Base-by-base conservation (phyloP, 345 rosid genomes). In the Eucalyptus coolabah region DNA sequence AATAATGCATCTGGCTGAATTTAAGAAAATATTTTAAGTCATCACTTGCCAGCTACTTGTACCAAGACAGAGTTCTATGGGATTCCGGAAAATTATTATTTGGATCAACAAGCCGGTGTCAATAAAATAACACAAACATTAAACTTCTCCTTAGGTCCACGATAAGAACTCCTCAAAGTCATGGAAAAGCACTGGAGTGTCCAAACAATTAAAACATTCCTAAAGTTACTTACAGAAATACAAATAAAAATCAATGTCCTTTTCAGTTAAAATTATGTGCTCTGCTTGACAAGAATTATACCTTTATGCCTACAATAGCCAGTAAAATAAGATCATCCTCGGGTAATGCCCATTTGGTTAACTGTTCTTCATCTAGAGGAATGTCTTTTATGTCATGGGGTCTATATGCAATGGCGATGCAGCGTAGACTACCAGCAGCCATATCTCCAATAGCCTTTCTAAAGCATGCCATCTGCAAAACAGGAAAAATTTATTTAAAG, bases 291-390 rank as follows among this genome's bases (percentile, higher is more conserved):
- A 69, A n/a, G 18, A 87, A 60, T 40, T 91, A 98, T 91, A 98
- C 99, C 98, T 98, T 96, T 69, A 98, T 92, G 90, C 99, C 99
- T 88, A 97, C 94, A 88, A 97, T 93, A 89, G 95, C 99, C 91
- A 97, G 93, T 93, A 98, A 91, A 91, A 97, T 94, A 93, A 98
- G 99, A 80, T 96, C 97, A 89, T 95, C 94, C 88, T 96, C 99
- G 16, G 98, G 99, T 91, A 98, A 91, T 86, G 88, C 93, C 99
- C 99, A 97, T 56, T 91, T 90, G 77, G 93, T 89, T 89, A 94
- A 93, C 82, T 92, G 93, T 83, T 95, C 96, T 91, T 95, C 97
- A 89, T 94, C 94, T 89, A 89, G 89, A 88, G 99, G 99, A 91
- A 97, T 93, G 88, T 92, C 95, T 37, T 95, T 95, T 60, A 21